phyloP scores from a whole-genome alignment of 768 basidiomycete species.

The Suillus tomentosus region DNA sequence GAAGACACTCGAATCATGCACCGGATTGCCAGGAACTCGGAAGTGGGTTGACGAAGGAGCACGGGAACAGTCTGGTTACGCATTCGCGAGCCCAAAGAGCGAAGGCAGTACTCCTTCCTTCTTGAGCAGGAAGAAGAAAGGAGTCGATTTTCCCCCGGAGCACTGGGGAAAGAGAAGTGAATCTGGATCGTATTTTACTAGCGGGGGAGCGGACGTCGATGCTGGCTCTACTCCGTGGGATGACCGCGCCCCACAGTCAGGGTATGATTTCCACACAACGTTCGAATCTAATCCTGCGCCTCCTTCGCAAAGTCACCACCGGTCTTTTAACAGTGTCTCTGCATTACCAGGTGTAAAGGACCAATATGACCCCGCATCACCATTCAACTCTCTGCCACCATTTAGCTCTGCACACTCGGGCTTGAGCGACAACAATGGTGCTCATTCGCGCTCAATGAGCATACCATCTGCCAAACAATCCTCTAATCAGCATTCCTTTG shows the following conservation, averaged over 20 bases:
- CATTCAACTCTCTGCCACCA: slow-evolving; percentile 38
- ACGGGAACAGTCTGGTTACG: slow-evolving; percentile 47
- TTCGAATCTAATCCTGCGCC: slow-evolving; percentile 48
- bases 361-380: slow-evolving; percentile 34
- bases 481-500: slow-evolving; percentile 6
- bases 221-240: slow-evolving; percentile 29
- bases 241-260: slow-evolving; percentile 19
- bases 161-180: slow-evolving; percentile 58
- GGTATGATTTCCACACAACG: slow-evolving; percentile 40
- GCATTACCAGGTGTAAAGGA: slow-evolving; percentile 23
- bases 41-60: slow-evolving; percentile 65
- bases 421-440: slow-evolving; percentile 30
- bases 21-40: slow-evolving; percentile 65
- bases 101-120: slow-evolving; percentile 32
- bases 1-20: slow-evolving; percentile 70
- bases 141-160: slow-evolving; percentile 57
- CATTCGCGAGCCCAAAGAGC: slow-evolving; percentile 51
- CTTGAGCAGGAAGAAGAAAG: slow-evolving; percentile 48
- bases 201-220: slow-evolving; percentile 21
- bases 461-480: slow-evolving; percentile 26
- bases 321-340: slow-evolving; percentile 22
- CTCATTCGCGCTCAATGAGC: slow-evolving; percentile 39
- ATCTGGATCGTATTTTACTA: slow-evolving; percentile 56
- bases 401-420: slow-evolving; percentile 35
- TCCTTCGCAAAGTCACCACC: slow-evolving; percentile 30